Base-by-base conservation (phyloP, 1,139 yeast genomes). In the Ogataea hybrid region DNA sequence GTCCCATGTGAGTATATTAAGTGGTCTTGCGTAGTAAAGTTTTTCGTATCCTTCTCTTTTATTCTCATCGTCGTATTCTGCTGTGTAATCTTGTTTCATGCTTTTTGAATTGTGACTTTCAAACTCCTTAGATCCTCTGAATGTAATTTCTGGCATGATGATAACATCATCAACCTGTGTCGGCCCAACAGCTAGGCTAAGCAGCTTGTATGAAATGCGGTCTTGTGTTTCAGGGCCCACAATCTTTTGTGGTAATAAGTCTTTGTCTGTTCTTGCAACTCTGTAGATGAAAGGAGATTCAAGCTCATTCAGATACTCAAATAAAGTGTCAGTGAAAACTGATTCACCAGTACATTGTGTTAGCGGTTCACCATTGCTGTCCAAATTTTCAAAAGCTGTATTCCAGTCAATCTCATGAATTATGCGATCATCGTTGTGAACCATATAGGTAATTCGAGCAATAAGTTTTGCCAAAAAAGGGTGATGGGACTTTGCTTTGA, bases 271-370 rank as follows among this genome's bases (percentile, higher is more conserved):
- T 88, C 94, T 54, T 64, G 73, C 50, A 64, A 72, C 69, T 79
- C 72, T 39, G 81, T 84, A 25, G 84, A 84, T 65, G 78, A 85
- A 49, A 78, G 81, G 49, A 55, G 65, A 68, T 34, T 67, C 68
- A 42, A 75, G 68, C 46, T 73, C 75, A 55, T 79, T 81, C 69
- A 75, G 74, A 58, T 84, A 84, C 15, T 76, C 75, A 59, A 84
- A 83, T 9, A 83, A 73, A 14, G 73, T 67, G 58, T 84, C 92
- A 1, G 94, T 82, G 74, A 84, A 83, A n/a, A 83, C 71, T 11
- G 86, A 88, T 3, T 89, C 85, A 9, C 94, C 94, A 0, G 94
- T 58, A 28, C 56, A 57, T 79, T 89, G 90, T 79, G 58, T 77
- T 68, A 84, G 79, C 72, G 62, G 59, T 25, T 53, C 51, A 9